Evolutionary conservation across 2,329 filamentous ascomycete genomes (phyloP).

Genomic region (Gnomoniopsis sp.): DNA sequence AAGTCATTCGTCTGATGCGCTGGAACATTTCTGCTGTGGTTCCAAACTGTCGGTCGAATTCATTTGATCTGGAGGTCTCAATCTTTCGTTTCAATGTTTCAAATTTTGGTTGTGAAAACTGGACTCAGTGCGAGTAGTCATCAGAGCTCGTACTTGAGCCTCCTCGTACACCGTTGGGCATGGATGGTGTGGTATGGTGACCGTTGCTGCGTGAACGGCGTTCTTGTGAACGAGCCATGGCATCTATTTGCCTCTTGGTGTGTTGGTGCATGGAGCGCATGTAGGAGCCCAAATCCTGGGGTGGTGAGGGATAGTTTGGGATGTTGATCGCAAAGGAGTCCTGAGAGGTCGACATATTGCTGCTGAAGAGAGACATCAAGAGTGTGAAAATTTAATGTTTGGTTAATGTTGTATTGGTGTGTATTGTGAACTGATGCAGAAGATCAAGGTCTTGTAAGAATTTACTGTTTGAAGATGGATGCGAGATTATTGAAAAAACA

Average conservation of each 20-base stretch:
- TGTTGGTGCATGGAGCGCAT: constrained; percentile 61
- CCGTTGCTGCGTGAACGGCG: constrained; percentile 24
- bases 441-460: background rate
- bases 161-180: constrained; percentile 25
- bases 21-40: too few species aligned
- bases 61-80: too few species aligned
- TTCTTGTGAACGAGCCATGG: constrained; percentile 43
- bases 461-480: background rate
- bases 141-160: constrained; percentile 12
- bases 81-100: too few species aligned
- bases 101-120: background rate
- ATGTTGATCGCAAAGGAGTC: constrained; percentile 22
- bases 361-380: constrained; percentile 16
- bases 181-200: constrained; percentile 18
- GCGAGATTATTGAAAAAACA: background rate
- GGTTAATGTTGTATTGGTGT: background rate
- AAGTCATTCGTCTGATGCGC: too few species aligned
- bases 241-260: constrained; percentile 64
- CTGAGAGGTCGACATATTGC: constrained; percentile 23
- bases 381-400: background rate
- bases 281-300: constrained; percentile 39
- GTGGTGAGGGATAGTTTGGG: constrained; percentile 24
- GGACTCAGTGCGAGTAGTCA: constrained; percentile 13
- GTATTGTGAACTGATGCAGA: background rate
- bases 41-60: too few species aligned